Conservation (phyloP, 208 protist genomes). For the Tetramitus jugosus region DNA sequence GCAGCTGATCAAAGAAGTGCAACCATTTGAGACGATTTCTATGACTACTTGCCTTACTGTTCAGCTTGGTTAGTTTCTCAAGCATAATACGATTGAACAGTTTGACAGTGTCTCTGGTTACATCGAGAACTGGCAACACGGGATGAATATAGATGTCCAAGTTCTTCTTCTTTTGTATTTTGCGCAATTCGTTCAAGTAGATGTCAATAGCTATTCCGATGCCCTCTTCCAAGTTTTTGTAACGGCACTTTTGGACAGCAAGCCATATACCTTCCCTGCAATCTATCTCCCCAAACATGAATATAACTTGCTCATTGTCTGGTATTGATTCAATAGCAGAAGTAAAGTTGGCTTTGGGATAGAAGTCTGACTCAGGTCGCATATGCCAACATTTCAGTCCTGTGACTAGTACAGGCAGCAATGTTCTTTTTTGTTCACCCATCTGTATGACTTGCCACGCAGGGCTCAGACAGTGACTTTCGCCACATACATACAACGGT, state of each 20-base stretch:
- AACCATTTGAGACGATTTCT: conserved; percentile 22
- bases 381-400: conserved; percentile 36
- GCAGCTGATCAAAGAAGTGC: conserved; percentile 29
- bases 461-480: conserved; percentile 29
- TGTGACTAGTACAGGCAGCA: conserved; percentile 27
- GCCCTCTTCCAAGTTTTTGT: conserved; percentile 31
- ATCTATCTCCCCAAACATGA: conserved; percentile 41
- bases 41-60: too few species aligned
- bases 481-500: conserved; percentile 30
- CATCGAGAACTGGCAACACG: conserved; percentile 31
- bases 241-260: conserved; percentile 30
- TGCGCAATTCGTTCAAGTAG: conserved; percentile 23
- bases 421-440: not conserved
- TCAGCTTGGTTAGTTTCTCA: not conserved
- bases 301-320: conserved; percentile 21
- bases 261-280: conserved; percentile 33
- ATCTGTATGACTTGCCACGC: conserved; percentile 20
- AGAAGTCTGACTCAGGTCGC: conserved; percentile 28
- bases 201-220: conserved; percentile 13
- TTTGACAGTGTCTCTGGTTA: conserved; percentile 24
- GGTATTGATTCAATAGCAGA: conserved; percentile 16
- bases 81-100: conserved; percentile 24
- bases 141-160: conserved; percentile 34
- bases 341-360: conserved; percentile 34
- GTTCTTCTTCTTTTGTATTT: not conserved